Conservation (phyloP, 202 grass and related monocot genomes). For the Elaeis oleifera region DNA sequence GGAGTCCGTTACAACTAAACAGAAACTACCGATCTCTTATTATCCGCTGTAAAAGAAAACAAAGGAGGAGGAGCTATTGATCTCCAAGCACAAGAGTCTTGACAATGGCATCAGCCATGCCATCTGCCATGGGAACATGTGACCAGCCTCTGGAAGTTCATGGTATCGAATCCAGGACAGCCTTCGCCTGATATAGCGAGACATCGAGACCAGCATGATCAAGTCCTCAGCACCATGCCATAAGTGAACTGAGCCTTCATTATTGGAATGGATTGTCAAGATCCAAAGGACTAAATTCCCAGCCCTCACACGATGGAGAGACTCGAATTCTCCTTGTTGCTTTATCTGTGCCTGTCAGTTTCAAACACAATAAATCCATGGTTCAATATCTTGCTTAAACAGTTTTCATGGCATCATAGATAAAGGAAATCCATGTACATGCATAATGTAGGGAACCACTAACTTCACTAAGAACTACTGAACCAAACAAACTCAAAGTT, state of each 20-base stretch:
- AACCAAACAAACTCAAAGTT: no score
- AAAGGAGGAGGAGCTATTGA: not conserved
- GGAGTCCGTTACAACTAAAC: no score
- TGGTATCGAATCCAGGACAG: constrained; percentile 78
- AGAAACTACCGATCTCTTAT: no score
- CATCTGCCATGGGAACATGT: constrained; percentile 64
- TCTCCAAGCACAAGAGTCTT: constrained; percentile 41
- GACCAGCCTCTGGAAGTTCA: constrained; percentile 63
- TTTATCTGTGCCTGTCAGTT: constrained; percentile 31
- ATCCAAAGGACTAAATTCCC: constrained; percentile 75
- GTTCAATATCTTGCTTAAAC: no score
- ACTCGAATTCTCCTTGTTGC: constrained; percentile 72
- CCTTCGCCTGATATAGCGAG: constrained; percentile 47
- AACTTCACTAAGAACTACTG: no score
- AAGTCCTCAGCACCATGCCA: constrained; percentile 75
- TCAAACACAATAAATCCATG: not conserved
- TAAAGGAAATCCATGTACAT: no score
- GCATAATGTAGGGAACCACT: no score
- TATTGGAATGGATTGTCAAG: constrained; percentile 57
- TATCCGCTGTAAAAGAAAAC: not conserved
- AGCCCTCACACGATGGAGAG: constrained; percentile 53
- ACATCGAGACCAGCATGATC: constrained; percentile 55
- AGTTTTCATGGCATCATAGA: no score
- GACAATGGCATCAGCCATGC: constrained; percentile 61
- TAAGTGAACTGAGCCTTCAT: constrained; percentile 62